Base-by-base conservation (phyloP, 208 protist genomes). In the Wallacemonas sp. region DNA sequence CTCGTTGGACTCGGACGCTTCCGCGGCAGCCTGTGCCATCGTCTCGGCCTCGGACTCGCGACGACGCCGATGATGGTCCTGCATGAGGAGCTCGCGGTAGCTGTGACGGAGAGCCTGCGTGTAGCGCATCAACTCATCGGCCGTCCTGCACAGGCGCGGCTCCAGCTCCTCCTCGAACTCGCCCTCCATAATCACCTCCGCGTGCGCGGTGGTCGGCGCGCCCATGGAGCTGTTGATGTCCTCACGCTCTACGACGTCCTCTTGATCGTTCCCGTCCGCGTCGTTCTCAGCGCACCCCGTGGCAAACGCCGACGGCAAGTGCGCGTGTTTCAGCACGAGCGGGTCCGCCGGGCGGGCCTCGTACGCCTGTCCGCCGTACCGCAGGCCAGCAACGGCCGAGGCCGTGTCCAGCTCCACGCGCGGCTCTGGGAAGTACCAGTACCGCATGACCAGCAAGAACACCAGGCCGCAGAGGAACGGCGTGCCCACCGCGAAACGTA, bases 401-500 rank as follows among this genome's bases (percentile, higher is more conserved):
- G 61, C 62, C 12, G 74, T 81, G 52, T 77, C 79, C 18, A 79
- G 59, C n/a, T 57, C 65, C 2, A 52, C 54, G 16, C 57, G 41
- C 0, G 67, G 62, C 10, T 71, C 64, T 0, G 78, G 76, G 48
- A 83, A 75, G 66, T 79, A 80, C 69, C 70, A 85, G 7, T 64
- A 32, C 12, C 33, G 31, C 75, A 81, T 81, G 28, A 61, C 41
- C 33, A 73, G 57, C 26, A 89, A 55, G 62, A 83, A 89, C 0
- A 80, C 25, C 12, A 66, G 55, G 12, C 71, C 72, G 25, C 48
- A 46, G 20, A 76, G 48, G 22, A 77, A 68, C 0, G 77, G 79
- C 7, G 78, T 61, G 44, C 70, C 78, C 22, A 89, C 25, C 18
- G 70, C 65, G 42, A 82, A 75, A 45, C 76, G 73, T 20, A 89